Conservation (phyloP, 1,284 basidiomycete genomes). For the Boletellus sp. region DNA sequence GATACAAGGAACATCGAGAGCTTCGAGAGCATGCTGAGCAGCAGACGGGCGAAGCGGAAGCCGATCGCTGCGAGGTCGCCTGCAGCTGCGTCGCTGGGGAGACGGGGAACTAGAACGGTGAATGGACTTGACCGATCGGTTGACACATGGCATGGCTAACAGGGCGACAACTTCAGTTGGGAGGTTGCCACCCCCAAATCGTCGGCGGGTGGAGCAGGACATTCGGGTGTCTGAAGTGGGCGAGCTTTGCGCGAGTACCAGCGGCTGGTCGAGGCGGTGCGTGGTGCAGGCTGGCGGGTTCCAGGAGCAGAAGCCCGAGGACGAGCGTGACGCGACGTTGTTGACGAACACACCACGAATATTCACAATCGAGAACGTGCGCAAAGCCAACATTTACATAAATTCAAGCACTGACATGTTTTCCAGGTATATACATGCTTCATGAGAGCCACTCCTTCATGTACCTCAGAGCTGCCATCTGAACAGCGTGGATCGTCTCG, state of each 20-base stretch:
- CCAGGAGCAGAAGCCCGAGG: slow-evolving; percentile 17
- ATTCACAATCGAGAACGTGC: no score
- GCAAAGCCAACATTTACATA: no score
- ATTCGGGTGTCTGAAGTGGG: slow-evolving; percentile 72
- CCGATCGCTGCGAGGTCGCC: background rate
- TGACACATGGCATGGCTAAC: slow-evolving; percentile 54
- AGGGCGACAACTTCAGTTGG: slow-evolving; percentile 38
- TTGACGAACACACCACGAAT: no score
- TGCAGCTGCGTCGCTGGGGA: slow-evolving; percentile 1
- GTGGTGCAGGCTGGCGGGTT: slow-evolving; percentile 39
- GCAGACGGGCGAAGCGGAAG: slow-evolving; percentile 25
- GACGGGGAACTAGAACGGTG: slow-evolving; percentile 50
- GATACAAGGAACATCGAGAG: slow-evolving; percentile 72
- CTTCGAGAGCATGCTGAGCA: slow-evolving; percentile 78
- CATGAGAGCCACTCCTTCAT: slow-evolving; percentile 50
- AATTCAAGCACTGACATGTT: no score
- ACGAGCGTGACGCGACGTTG: no score
- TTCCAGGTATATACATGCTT: no score
- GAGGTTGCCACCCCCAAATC: slow-evolving; percentile 52
- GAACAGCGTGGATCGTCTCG: slow-evolving; percentile 50
- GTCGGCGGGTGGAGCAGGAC: slow-evolving; percentile 71
- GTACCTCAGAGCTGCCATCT: slow-evolving; percentile 41
- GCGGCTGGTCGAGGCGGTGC: slow-evolving; percentile 52
- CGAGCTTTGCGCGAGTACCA: slow-evolving; percentile 71
- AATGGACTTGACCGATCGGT: slow-evolving; percentile 56